Evolutionary conservation across 2,329 filamentous ascomycete species (phyloP), one percentile per base, ranked within the genome.

Genomic region (Cladophialophora yegresii): DNA sequence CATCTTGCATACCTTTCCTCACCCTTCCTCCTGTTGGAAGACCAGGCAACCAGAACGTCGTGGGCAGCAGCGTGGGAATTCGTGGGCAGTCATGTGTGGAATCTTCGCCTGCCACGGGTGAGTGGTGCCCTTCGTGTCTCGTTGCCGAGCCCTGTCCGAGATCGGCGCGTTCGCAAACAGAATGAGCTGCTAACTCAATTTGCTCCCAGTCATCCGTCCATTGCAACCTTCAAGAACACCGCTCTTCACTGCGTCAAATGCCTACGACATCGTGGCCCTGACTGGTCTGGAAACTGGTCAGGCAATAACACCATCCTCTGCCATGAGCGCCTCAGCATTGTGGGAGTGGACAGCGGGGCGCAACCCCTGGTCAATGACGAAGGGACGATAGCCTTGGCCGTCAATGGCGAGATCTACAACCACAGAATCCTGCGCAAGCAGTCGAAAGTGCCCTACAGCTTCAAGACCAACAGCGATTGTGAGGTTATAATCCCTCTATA

Each of bases 321-420:
- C 76, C 95, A 99, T 85, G 95, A 99, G 80, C 91, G 95, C 81
- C 84, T 99, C 78, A 95, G 91, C 78, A 98, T 99, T 77, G 95
- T 99, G 76, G 95, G 95, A 77, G 91, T 98, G 77, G 92, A 98
- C 78, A 93, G 91, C 74, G 95, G 95, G 77, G 93, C 95, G 58
- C 95, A 99, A 81, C 95, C 95, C 69, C 84, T 99, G 71, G 89
- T 93, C 83, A 98, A 92, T 83, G 87, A 92, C 71, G 93, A 98
- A 77, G 89, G 88, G 70, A 89, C 84, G 73, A 89, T 99, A 73
- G 88, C 93, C 69, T 87, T 99, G 67, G 93, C 95, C 70, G 95
- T 98, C 86, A 99, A 99, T 80, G 95, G 95, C 80, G 95, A 99
- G 79, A 99, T 99, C 77, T 99, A 99, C 85, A 99, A 99, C 87